Base-by-base conservation (phyloP, 306 rosid species). In the Cucurbita pepo region DNA sequence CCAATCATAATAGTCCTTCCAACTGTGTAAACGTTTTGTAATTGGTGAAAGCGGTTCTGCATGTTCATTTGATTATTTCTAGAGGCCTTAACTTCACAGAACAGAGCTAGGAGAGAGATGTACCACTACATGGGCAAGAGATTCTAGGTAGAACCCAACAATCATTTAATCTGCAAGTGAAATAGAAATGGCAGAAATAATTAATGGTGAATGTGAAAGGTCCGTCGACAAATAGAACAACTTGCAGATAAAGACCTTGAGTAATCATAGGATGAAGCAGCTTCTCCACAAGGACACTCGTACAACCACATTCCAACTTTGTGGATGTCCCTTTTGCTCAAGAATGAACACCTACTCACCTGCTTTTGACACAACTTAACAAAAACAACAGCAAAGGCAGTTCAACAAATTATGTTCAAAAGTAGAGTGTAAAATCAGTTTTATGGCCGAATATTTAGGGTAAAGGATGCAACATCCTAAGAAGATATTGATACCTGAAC, bases 1-100 rank as follows among this genome's bases (percentile, higher is more conserved):
- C 99, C 99, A 89, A 19, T 85, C 83, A 82, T 85, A 86, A 79
- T 91, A 89, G 73, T 89, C 96, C 72, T 81, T 80, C 99, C 99
- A 91, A 81, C 81, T 75, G 64, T 72, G 59, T 80, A 94, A 79
- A 37, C 52, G 80, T 84, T 78, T 83, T 48, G 89, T 69, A 21
- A 79, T 55, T 22, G 73, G 76, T 54, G 78, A 69, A 22, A 66
- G 74, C 62, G 96, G 92, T 74, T 88, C 97, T 94, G 91, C 77
- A 62, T 75, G 74, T 72, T 82, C 64, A 78, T 51, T 70, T 55
- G 63, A 67, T 59, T 57, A 75, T 71, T 71, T 73, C 18, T 11
- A 30, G 58, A 55, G 73, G 66, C 43, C 44, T 51, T 77, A 60
- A 75, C 64, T 19, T 61, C 52, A 48, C 65, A 75, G 48, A 40